Percentiles rank a stretch among this genome's conserved stretches.
Conservation (phyloP, 2,329 filamentous ascomycete species). For the Fusarium sp. region DNA sequence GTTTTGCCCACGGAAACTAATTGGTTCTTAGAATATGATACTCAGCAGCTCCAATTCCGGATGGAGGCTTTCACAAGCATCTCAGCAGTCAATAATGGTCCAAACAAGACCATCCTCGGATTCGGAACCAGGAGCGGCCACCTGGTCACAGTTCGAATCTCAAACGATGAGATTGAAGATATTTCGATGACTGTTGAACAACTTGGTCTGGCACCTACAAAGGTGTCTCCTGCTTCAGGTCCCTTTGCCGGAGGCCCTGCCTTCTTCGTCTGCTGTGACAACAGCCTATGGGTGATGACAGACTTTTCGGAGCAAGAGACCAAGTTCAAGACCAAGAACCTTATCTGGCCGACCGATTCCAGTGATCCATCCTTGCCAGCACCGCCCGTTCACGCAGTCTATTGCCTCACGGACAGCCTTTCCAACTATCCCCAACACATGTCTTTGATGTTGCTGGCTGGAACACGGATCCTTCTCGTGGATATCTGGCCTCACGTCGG, state of each 20-base stretch:
- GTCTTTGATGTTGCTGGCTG: conserved; percentile 63
- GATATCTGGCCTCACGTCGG: conserved; percentile 61
- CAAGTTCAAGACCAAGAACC: conserved; percentile 55
- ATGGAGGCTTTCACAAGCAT: conserved; percentile 62
- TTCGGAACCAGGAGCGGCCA: conserved; percentile 66
- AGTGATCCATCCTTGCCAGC: conserved; percentile 59
- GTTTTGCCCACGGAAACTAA: conserved; percentile 8
- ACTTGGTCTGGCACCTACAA: conserved; percentile 52
- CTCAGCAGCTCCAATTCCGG: background rate
- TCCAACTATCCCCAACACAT: conserved; percentile 53
- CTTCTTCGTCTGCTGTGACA: conserved; percentile 63
- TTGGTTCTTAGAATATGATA: background rate
- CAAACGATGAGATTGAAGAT: conserved; percentile 31
- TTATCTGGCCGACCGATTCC: conserved; percentile 65
- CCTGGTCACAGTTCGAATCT: conserved; percentile 55
- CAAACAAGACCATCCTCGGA: conserved; percentile 50
- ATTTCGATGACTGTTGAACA: conserved; percentile 48
- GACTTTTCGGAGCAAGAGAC: conserved; percentile 47
- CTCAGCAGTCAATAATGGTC: conserved; percentile 46
- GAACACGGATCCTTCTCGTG: conserved; percentile 63
- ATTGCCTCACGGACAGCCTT: conserved; percentile 56
- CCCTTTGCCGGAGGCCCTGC: conserved; percentile 42
- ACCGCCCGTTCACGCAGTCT: conserved; percentile 61
- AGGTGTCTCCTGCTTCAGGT: conserved; percentile 47
- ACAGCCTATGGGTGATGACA: conserved; percentile 58